These are phyloP conservation scores for Cyclotella atomus DNA, from an alignment of 108 stramenopile species.

Conservation along the genomic window DNA sequence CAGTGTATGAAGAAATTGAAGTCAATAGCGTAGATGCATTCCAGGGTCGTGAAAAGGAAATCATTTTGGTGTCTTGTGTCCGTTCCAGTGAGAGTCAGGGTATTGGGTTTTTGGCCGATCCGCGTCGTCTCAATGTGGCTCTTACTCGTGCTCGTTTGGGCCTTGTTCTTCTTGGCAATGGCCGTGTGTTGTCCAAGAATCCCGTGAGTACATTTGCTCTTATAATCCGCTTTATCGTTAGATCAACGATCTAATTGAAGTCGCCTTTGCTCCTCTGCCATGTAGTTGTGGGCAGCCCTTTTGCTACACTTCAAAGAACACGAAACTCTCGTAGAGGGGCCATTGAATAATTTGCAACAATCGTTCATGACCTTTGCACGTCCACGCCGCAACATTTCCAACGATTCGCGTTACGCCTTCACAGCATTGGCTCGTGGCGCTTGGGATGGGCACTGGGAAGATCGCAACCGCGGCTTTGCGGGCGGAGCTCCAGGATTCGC, in stretches of 20 bases:
- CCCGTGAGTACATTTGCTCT: slow-evolving; percentile 31
- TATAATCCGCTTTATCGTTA: neutral
- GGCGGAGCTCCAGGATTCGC: slow-evolving; percentile 58
- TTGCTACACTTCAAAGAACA: slow-evolving; percentile 93
- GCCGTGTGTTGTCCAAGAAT: slow-evolving; percentile 95
- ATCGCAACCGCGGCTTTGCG: slow-evolving; percentile 52
- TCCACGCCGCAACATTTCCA: slow-evolving; percentile 78
- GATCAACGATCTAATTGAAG: neutral
- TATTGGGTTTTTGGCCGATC: slow-evolving; percentile 97
- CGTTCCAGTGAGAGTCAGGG: slow-evolving; percentile 98
- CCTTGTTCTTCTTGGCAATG: slow-evolving; percentile 93
- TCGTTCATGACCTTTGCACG: slow-evolving; percentile 94
- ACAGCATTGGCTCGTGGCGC: slow-evolving; percentile 90
- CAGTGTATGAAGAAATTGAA: slow-evolving; percentile 94
- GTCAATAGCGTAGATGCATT: slow-evolving; percentile 98
- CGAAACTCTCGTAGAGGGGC: slow-evolving; percentile 90
- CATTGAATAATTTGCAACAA: slow-evolving; percentile 91
- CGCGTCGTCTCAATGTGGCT: slow-evolving; percentile 98
- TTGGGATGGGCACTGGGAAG: slow-evolving; percentile 92
- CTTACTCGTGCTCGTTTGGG: slow-evolving; percentile 96
- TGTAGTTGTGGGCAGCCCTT: slow-evolving; percentile 91
- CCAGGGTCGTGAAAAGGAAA: slow-evolving; percentile 99
- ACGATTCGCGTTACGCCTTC: slow-evolving; percentile 88
- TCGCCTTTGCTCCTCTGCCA: neutral
- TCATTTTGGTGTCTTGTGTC: slow-evolving; percentile 96